Evolutionary conservation across 345 rosid genomes (phyloP).

Genomic region (Sonneratia caseolaris): DNA sequence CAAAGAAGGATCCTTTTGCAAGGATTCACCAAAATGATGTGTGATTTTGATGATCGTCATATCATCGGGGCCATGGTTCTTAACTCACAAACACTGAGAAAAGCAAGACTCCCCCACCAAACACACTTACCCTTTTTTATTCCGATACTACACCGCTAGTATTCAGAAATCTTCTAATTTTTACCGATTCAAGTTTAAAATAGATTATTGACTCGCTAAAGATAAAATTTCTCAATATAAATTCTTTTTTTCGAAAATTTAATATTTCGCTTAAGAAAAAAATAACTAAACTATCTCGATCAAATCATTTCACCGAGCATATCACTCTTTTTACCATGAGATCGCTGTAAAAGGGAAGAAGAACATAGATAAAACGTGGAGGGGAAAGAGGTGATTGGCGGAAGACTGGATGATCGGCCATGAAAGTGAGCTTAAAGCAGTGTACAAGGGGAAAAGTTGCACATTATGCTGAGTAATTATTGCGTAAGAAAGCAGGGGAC

Average conservation of each 20-base stretch:
- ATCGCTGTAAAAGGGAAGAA: too few relatives aligned
- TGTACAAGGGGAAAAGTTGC: not conserved
- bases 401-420: not conserved
- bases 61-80: not conserved
- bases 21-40: too few relatives aligned
- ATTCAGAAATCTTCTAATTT: not conserved
- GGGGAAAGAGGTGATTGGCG: too few relatives aligned
- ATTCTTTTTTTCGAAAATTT: too few relatives aligned
- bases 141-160: not conserved
- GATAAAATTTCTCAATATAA: too few relatives aligned
- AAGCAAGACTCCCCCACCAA: not conserved
- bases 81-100: not conserved
- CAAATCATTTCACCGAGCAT: too few relatives aligned
- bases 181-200: not conserved
- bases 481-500: constrained; percentile 11
- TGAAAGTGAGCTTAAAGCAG: constrained; percentile 3
- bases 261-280: too few relatives aligned
- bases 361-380: too few relatives aligned
- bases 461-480: constrained; percentile 9
- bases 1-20: not conserved
- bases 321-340: too few relatives aligned
- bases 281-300: too few relatives aligned
- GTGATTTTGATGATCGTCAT: too few relatives aligned
- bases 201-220: too few relatives aligned
- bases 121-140: not conserved